Evolutionary conservation across 2,329 filamentous ascomycete genomes (phyloP).

Genomic region (Phoma sp.): DNA sequence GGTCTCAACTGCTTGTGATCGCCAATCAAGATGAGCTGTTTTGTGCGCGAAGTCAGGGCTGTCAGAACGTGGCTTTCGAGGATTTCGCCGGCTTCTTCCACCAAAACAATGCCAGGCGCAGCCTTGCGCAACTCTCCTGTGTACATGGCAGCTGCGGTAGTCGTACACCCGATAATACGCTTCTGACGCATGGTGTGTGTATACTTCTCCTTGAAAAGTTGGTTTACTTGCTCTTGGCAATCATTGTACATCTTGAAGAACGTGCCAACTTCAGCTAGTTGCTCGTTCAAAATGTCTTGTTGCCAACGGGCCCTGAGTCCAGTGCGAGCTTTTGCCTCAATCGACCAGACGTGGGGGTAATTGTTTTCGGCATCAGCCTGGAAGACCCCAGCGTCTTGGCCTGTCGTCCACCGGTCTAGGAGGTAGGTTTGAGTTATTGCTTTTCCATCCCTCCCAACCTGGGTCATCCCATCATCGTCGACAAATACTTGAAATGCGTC

Average conservation of each 20-base stretch:
- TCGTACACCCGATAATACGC: conserved; percentile 73
- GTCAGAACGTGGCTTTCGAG: conserved; percentile 71
- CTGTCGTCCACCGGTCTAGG: conserved; percentile 59
- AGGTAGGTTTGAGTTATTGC: conserved; percentile 62
- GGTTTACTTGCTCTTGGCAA: conserved; percentile 49
- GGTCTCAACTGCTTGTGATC: conserved; percentile 77
- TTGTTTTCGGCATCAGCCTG: conserved; percentile 39
- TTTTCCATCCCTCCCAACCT: conserved; percentile 52
- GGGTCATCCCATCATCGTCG: conserved; percentile 53
- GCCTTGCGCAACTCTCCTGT: conserved; percentile 60
- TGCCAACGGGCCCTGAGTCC: conserved; percentile 40
- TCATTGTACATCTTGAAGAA: conserved; percentile 53
- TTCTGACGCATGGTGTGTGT: conserved; percentile 55
- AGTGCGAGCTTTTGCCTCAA: conserved; percentile 50
- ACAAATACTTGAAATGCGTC: conserved; percentile 63
- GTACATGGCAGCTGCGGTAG: conserved; percentile 71
- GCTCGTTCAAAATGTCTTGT: conserved; percentile 55
- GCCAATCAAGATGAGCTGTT: conserved; percentile 73
- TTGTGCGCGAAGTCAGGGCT: conserved; percentile 60
- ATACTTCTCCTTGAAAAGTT: conserved; percentile 35
- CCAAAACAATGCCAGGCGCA: conserved; percentile 65
- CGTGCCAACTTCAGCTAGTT: conserved; percentile 50
- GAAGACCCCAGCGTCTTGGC: conserved; percentile 54
- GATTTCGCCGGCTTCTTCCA: conserved; percentile 78
- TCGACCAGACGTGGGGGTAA: conserved; percentile 59